phyloP scores from a whole-genome alignment of 768 basidiomycete species.

The Mycena floridula region DNA sequence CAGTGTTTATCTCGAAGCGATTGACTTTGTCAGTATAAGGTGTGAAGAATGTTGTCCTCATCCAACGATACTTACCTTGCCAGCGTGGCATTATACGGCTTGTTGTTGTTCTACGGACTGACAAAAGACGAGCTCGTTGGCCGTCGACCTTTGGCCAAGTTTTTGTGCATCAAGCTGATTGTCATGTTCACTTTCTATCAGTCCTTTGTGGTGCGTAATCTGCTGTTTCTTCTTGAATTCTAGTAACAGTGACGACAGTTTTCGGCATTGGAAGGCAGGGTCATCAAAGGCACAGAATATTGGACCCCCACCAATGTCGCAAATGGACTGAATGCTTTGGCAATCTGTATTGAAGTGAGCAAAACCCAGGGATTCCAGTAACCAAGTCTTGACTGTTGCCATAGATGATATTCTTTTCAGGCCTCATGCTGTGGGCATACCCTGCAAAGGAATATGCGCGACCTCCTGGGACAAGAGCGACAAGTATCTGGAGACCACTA shows the following conservation, averaged over 20 bases:
- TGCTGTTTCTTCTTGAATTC: neutral
- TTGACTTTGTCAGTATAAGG: slow-evolving; percentile 84
- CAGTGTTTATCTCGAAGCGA: slow-evolving; percentile 58
- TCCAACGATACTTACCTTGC: neutral
- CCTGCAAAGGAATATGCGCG: slow-evolving; percentile 57
- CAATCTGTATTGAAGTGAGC: slow-evolving; percentile 76
- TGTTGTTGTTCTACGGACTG: slow-evolving; percentile 78
- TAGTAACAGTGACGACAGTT: slow-evolving; percentile 48
- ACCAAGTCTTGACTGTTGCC: slow-evolving; percentile 2
- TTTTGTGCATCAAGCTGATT: slow-evolving; percentile 80
- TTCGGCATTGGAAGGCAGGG: slow-evolving; percentile 52
- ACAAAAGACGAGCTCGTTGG: slow-evolving; percentile 76
- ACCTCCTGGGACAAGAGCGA: slow-evolving; percentile 33
- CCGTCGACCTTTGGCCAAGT: slow-evolving; percentile 76
- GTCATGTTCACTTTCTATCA: slow-evolving; percentile 91
- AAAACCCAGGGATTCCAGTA: neutral
- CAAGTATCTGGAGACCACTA: slow-evolving; percentile 62
- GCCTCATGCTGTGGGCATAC: slow-evolving; percentile 83
- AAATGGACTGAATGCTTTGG: slow-evolving; percentile 75
- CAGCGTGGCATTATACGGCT: slow-evolving; percentile 81
- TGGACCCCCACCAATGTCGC: slow-evolving; percentile 85
- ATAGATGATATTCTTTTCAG: slow-evolving; percentile 80
- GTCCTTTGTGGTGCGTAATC: slow-evolving; percentile 53
- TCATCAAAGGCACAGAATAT: slow-evolving; percentile 69
- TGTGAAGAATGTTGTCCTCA: slow-evolving; percentile 25